Evolutionary conservation across 176 grass and related monocot genomes (phyloP), one percentile per base, ranked within the genome.

Genomic region (Stipa capillata): DNA sequence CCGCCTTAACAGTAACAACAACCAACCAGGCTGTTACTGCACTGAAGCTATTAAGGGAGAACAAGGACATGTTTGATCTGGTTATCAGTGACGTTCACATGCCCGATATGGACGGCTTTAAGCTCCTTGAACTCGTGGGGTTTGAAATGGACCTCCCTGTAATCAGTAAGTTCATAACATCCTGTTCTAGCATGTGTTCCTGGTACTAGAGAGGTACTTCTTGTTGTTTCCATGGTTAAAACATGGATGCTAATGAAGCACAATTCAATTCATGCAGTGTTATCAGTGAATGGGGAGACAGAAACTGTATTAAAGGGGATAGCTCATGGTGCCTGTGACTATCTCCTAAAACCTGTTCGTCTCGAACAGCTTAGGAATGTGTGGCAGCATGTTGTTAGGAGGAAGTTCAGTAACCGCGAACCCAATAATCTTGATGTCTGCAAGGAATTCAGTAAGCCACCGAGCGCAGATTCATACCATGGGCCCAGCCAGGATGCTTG

Each of bases 121-220:
- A 93, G 84, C 86, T 99, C 47, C 85, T 99, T 20, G 90, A 99
- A 70, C 69, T 90, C 32, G 85, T 95, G 7, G 92, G 90, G 4
- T 92, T 95, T 34, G 90, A 99, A 50, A 93, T 99, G 92, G 96
- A 99, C 51, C 92, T 99, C 75, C 96, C 96, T 78, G 85, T 97
- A 48, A 97, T 97, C 42, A 88, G 95, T 97, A 91, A 92, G 96
- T 71, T 52, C 1, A 63, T 44, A 32, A 44, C 13, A 20, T 54
- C 65, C 15, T 81, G 20, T 54, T 43, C 32, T 76, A 61, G 14
- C 27, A 9, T 45, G 20, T 39, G n/a, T 33, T 65, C 45, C 34
- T 43, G 8, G 20, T 50, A 64, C 54, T 0, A 82, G n/a, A 66
- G 36, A 77, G 29, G 8, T 68, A 33, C 15, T 77, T 77, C 6